These are phyloP conservation scores for Fusarium bulbicola DNA, from an alignment of 2,329 filamentous ascomycete genomes.

Conservation along the genomic window DNA sequence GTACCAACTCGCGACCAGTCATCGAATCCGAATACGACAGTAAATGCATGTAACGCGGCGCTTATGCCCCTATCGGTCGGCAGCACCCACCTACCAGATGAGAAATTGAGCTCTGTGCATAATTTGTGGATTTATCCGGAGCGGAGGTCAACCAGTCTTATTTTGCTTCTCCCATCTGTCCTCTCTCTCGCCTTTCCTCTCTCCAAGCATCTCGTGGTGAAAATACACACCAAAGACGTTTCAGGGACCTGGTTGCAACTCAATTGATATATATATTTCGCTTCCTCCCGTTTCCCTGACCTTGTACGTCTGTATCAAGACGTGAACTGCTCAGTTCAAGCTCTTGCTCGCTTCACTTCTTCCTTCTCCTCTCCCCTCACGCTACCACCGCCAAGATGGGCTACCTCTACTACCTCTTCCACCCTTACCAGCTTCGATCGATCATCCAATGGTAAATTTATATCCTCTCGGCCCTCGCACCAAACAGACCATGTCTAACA, in stretches of 20 bases:
- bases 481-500: background rate
- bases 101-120: conserved; percentile 44
- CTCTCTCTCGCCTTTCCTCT: conserved; percentile 26
- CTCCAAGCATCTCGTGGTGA: conserved; percentile 30
- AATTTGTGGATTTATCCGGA: conserved; percentile 44
- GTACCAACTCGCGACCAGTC: background rate
- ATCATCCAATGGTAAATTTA: conserved; percentile 84
- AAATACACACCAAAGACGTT: conserved; percentile 31
- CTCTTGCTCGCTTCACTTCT: conserved; percentile 11
- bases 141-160: conserved; percentile 31
- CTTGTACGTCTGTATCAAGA: conserved; percentile 17
- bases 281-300: conserved; percentile 22
- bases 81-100: conserved; percentile 13
- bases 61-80: conserved; percentile 6
- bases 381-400: conserved; percentile 59
- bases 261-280: conserved; percentile 37
- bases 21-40: conserved; percentile 20
- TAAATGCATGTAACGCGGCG: conserved; percentile 26
- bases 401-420: conserved; percentile 75
- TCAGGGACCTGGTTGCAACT: conserved; percentile 34
- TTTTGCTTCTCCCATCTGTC: conserved; percentile 35
- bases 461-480: background rate
- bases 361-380: conserved; percentile 8
- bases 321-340: conserved; percentile 30
- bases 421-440: conserved; percentile 79